Percentiles rank a stretch among this genome's conserved stretches.
Conservation (phyloP, 352 stramenopile species). For the Phytophthora pisi region DNA sequence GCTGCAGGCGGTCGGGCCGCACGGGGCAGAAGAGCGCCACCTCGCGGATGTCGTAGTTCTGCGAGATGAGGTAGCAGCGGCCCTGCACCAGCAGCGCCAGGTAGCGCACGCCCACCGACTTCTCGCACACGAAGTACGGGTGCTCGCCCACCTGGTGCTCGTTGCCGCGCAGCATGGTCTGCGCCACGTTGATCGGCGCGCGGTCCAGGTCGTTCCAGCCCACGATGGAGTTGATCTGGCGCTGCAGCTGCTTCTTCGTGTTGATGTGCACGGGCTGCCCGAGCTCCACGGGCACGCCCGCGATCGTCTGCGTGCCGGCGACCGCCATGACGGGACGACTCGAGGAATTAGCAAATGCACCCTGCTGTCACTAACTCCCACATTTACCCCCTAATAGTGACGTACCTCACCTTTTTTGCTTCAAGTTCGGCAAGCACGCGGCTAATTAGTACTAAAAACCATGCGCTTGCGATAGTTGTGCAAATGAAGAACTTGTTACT, state of each 20-base stretch:
- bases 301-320: slow-evolving; percentile 36
- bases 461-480: too few relatives aligned
- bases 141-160: slow-evolving; percentile 80
- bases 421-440: too few relatives aligned
- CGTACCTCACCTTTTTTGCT: too few relatives aligned
- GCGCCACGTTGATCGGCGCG: slow-evolving; percentile 72
- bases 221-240: slow-evolving; percentile 83
- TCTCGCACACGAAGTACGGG: slow-evolving; percentile 87
- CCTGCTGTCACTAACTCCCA: too few relatives aligned
- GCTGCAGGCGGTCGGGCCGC: slow-evolving; percentile 75
- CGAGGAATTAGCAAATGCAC: too few relatives aligned
- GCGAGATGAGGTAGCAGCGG: slow-evolving; percentile 81
- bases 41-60: slow-evolving; percentile 87
- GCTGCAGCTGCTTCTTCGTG: slow-evolving; percentile 83
- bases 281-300: slow-evolving; percentile 68
- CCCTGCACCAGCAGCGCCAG: slow-evolving; percentile 79
- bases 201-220: slow-evolving; percentile 80
- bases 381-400: too few relatives aligned
- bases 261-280: slow-evolving; percentile 66
- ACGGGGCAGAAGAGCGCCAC: slow-evolving; percentile 80
- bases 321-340: neutral
- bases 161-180: slow-evolving; percentile 75
- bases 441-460: too few relatives aligned
- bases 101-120: slow-evolving; percentile 79
- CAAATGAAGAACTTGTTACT: neutral